Evolutionary conservation across 257 asterid species (phyloP), one percentile per base, ranked within the genome.

Genomic region (Fraxinus americana): DNA sequence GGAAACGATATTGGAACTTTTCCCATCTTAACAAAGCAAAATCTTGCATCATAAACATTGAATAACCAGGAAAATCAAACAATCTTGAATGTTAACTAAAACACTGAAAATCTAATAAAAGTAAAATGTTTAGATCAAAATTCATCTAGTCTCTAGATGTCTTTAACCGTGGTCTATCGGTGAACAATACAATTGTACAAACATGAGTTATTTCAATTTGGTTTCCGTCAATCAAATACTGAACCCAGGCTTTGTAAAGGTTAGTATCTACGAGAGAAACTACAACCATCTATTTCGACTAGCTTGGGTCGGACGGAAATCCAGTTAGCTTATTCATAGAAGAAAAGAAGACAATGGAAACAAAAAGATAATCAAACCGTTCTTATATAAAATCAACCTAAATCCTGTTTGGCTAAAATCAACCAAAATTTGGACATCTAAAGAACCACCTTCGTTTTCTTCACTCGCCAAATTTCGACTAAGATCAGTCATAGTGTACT

Each of bases 31-130:
- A 72, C 68, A 21, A 50, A 75, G 66, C 30, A 67, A 21, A 71
- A 38, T 14, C 52, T 39, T 52, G 77, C 41, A 72, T 39, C 73
- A 39, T 78, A 67, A 72, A 23, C 63, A 52, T 52, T 63, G 25
- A 25, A 38, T 25, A 35, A 35, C 57, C 38, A 50, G 19, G 35
- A n/a, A 69, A 41, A 32, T 43, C 17, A 16, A 38, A 19, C 45
- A 52, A 29, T 59, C 23, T 68, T 70, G 23, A 67, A 57, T 2
- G 29, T 57, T 3, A 59, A 54, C 65, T 54, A n/a, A 8, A 25
- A 63, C 7, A 63, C 35, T 63, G 34, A 63, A 25, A 61, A 61
- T 61, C 68, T 23, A 61, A 25, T 25, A 12, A 12, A 9, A 9
- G 6, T 23, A 9, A 61, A 7, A 19, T 25, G n/a, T 25, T 63